These are phyloP conservation scores for Zizania latifolia DNA, from an alignment of 176 grass and related monocot genomes.

Conservation along the genomic window DNA sequence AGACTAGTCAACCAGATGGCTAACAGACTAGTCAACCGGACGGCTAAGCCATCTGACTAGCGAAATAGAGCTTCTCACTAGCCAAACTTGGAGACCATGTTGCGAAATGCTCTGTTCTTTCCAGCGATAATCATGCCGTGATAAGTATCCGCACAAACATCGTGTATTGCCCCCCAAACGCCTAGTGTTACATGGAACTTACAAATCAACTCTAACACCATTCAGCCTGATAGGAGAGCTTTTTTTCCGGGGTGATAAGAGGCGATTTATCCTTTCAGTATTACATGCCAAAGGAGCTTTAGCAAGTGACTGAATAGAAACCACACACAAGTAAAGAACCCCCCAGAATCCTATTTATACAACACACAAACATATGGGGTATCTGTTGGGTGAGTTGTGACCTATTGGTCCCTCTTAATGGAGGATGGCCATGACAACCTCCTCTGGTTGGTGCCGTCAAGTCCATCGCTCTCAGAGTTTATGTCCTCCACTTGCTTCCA, in stretches of 20 bases:
- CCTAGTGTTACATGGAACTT: neutral
- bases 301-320: neutral
- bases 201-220: neutral
- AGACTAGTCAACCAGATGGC: no score
- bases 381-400: neutral
- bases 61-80: no score
- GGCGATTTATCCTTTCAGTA: neutral
- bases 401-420: slow-evolving; percentile 55
- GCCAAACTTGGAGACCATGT: neutral
- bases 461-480: slow-evolving; percentile 26
- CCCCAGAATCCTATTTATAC: slow-evolving; percentile 6
- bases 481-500: slow-evolving; percentile 47
- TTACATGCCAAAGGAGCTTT: neutral
- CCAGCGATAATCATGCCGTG: neutral
- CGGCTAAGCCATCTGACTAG: no score
- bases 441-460: slow-evolving; percentile 50
- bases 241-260: no score
- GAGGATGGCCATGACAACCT: slow-evolving; percentile 70
- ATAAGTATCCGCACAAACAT: neutral
- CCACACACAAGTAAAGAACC: neutral
- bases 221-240: neutral
- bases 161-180: neutral
- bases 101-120: neutral
- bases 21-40: no score
- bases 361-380: neutral